phyloP scores from a whole-genome alignment of 805 yeast genomes.

The Pichia insulana region DNA sequence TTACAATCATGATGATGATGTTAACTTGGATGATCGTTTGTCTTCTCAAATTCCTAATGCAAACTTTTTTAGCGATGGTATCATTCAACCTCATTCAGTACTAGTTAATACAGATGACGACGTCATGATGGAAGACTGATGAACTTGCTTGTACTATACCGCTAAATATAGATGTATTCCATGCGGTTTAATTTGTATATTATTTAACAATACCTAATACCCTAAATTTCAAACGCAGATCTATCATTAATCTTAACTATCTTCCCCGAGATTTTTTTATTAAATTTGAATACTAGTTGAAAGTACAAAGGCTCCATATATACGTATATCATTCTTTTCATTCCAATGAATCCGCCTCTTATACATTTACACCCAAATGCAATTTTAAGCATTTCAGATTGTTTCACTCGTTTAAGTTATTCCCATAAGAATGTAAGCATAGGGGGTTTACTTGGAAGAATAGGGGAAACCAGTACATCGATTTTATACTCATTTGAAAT shows the following conservation, averaged over 20 bases:
- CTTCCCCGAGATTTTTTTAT: too few relatives aligned
- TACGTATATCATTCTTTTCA: too few relatives aligned
- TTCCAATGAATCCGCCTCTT: too few relatives aligned
- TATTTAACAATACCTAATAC: background rate
- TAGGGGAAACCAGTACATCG: background rate
- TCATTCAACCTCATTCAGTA: background rate
- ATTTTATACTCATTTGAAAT: slow-evolving; percentile 9
- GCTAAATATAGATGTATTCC: background rate
- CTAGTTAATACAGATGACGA: slow-evolving; percentile 7
- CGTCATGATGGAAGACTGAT: slow-evolving; percentile 9
- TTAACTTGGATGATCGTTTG: background rate
- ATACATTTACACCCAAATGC: slow-evolving; percentile 4
- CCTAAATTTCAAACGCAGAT: background rate
- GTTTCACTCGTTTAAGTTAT: background rate
- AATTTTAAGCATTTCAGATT: slow-evolving; percentile 11
- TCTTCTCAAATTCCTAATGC: background rate
- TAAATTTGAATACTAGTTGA: too few relatives aligned
- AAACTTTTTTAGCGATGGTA: background rate
- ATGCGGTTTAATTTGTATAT: background rate
- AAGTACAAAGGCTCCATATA: too few relatives aligned
- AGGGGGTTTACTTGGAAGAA: too few relatives aligned
- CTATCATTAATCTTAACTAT: too few relatives aligned
- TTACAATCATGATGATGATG: slow-evolving; percentile 9
- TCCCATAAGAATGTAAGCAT: background rate
- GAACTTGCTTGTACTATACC: background rate